Base-by-base conservation (phyloP, 2,329 filamentous ascomycete genomes). In the Aspergillus neotritici region DNA sequence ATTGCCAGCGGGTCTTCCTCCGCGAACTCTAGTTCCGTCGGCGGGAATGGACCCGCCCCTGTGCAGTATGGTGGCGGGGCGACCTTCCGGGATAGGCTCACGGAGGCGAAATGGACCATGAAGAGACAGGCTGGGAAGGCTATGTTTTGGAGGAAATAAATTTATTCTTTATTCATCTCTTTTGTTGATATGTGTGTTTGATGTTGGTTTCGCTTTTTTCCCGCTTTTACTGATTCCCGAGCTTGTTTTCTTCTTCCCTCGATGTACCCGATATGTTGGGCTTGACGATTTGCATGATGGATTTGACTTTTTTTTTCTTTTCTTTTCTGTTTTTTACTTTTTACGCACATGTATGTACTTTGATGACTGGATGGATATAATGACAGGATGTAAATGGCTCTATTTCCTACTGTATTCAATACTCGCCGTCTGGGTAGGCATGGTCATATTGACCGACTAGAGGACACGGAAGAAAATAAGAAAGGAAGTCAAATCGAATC, bases 141-240 rank as follows among this genome's bases (percentile, higher is more conserved):
- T 11, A 66, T 66, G 59, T 69, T 69, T 47, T 69, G 66, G 66
- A 60, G 60, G 47, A 67, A 60, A 50, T 66, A 51, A 55, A 47
- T 25, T 25, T 25, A 6, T 25, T 6, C 1, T 25, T 25, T 9
- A 25, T 39, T 21, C 11, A 28, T n/a, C 40, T 17, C 31, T 34
- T 37, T 15, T 17, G 13, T 43, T 39, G 34, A 10, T 35, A 34
- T 47, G 31, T 8, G 9, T 25, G 7, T 25, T 31, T 44, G 28
- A 32, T 41, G 21, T 21, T 32, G 14, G 29, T 28, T 35, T 45
- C 14, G 29, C 21, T 13, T 35, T 31, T 45, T 38, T 38, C 34
- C 30, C 31, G 41, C 11, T 48, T 46, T 40, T 32, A 15, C 29
- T 51, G 44, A 37, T 47, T 40, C 14, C 50, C 14, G 50, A 41